Conservation (phyloP, 148 eudicot species). For the Camellia lanceoleosa region DNA sequence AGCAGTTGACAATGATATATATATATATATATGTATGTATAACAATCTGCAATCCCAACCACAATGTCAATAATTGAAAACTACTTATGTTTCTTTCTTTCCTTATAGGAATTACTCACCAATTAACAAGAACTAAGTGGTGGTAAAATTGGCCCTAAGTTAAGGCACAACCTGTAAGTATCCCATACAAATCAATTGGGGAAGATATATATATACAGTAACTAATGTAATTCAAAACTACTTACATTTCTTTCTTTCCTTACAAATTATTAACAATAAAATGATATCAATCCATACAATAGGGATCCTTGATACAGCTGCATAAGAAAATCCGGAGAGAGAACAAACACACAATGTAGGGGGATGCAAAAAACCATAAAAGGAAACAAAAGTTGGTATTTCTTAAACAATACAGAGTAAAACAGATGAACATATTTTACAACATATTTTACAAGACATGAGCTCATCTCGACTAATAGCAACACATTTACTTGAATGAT, state of each 20-base stretch:
- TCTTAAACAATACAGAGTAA: background rate
- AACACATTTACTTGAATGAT: conserved; percentile 2
- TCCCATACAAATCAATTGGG: no score
- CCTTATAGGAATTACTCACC: background rate
- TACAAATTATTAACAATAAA: background rate
- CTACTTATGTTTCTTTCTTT: background rate
- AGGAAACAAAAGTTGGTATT: background rate
- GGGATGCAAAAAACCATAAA: background rate
- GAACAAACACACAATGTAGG: background rate
- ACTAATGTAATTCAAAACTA: no score
- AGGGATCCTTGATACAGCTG: background rate
- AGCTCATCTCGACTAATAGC: background rate
- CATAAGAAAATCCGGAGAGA: background rate
- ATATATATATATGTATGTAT: no score
- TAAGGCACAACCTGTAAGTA: no score
- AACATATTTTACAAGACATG: background rate
- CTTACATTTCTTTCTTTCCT: no score
- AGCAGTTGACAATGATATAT: no score
- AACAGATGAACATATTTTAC: background rate
- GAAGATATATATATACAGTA: no score
- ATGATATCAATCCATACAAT: background rate
- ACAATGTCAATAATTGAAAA: background rate
- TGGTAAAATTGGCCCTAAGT: no score
- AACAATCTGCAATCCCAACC: background rate
- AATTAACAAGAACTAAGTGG: no score